Evolutionary conservation across 306 rosid species (phyloP), one percentile per base, ranked within the genome.

Genomic region (Dalbergia cochinchinensis): DNA sequence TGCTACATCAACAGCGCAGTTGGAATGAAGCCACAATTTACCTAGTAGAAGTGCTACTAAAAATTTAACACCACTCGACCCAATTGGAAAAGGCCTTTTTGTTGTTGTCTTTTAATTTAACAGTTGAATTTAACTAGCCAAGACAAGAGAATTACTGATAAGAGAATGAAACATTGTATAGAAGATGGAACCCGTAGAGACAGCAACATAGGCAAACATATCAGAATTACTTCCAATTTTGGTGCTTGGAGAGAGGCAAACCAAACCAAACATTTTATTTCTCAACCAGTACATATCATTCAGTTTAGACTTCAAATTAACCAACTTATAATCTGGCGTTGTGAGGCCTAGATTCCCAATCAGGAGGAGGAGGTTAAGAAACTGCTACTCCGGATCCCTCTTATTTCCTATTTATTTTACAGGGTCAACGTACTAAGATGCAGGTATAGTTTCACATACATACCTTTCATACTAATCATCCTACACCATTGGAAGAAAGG

Each of bases 301-400:
- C 41, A 37, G 31, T 26, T 26, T 26, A 26, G 31, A 1, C 2
- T 26, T 26, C 31, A 26, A 26, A 26, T 26, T 26, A 26, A 26
- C 31, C 31, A 26, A 26, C 31, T 26, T 26, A 26, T 26, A 26
- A 26, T 26, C 31, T 26, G 31, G 31, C 2, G 31, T 26, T 26
- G 3, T 26, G 31, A 26, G 31, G 31, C 31, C 31, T 6, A 37
- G 41, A 37, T 37, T 45, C 48, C 7, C 39, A 34, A 33, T 54
- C 33, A 69, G 74, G 74, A 48, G 11, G 41, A 19, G 72, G 50
- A 41, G 33, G 45, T 47, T 14, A 31, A 45, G 71, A 74, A 60
- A 47, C 35, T 6, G 59, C 33, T 45, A 12, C 61, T 65, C 26
- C 37, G 3, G 51, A 33, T 0, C 73, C 44, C 47, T 45, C 37